Evolutionary conservation across 2,329 filamentous ascomycete genomes (phyloP).

Genomic region (Pestalotiopsis sp.): DNA sequence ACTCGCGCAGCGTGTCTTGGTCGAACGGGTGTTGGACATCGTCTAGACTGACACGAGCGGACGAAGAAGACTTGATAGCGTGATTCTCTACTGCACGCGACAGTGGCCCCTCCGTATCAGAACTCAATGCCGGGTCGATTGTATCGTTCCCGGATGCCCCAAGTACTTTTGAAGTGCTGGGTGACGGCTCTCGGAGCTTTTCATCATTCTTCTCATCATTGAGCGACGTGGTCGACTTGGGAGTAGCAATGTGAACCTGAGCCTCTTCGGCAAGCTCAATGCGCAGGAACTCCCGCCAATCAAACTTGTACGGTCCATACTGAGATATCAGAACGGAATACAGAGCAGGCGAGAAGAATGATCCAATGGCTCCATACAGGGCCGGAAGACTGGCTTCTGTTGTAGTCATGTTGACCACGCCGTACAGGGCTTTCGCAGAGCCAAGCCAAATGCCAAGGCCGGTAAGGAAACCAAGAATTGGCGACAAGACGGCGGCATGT

Average conservation of each 20-base stretch:
- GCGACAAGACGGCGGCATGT: slow-evolving; percentile 32
- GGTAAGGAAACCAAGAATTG: slow-evolving; percentile 42
- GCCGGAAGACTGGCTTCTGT: slow-evolving; percentile 40
- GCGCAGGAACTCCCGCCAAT: slow-evolving; percentile 40
- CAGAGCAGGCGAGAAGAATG: slow-evolving; percentile 44
- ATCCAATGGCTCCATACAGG: slow-evolving; percentile 43
- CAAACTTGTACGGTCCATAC: slow-evolving; percentile 33
- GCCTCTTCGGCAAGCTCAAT: slow-evolving; percentile 45
- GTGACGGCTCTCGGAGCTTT: not conserved
- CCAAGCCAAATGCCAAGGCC: slow-evolving; percentile 45
- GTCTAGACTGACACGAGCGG: not conserved
- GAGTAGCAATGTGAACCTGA: slow-evolving; percentile 5
- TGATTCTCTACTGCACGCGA: not conserved
- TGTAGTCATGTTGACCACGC: slow-evolving; percentile 38
- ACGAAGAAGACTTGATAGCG: not conserved
- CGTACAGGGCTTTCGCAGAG: slow-evolving; percentile 37
- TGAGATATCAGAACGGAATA: slow-evolving; percentile 44
- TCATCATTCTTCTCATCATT: not conserved
- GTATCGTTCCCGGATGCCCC: not conserved
- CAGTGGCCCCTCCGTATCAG: not conserved
- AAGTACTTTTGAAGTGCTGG: not conserved
- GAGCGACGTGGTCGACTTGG: not conserved
- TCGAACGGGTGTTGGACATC: slow-evolving; percentile 38
- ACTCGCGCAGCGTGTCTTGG: slow-evolving; percentile 30
- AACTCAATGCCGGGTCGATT: slow-evolving; percentile 36